phyloP scores from a whole-genome alignment of 352 stramenopile genomes.

The Phytophthora lateralis region DNA sequence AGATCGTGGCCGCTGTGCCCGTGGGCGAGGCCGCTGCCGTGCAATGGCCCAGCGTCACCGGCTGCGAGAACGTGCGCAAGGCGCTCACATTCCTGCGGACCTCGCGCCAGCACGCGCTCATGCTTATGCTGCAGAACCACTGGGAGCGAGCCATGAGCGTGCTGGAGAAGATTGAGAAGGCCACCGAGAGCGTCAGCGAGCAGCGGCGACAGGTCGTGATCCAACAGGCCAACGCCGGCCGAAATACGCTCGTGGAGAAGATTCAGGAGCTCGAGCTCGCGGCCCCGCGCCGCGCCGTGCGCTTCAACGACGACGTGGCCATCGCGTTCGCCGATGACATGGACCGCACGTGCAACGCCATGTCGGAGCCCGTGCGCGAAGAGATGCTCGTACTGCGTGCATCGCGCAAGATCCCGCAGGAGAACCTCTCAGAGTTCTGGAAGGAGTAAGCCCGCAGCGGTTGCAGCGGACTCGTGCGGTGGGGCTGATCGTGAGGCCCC shows the following conservation, averaged over 20 bases:
- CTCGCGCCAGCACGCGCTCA: conserved; percentile 71
- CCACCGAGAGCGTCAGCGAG: conserved; percentile 65
- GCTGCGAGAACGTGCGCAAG: conserved; percentile 69
- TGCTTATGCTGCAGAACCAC: conserved; percentile 81
- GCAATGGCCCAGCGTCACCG: conserved; percentile 51
- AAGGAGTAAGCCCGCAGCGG: conserved; percentile 32
- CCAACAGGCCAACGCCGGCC: conserved; percentile 55
- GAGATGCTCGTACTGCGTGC: conserved; percentile 84
- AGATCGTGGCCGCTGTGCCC: conserved; percentile 6
- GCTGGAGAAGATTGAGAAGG: conserved; percentile 77
- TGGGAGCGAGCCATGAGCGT: conserved; percentile 76
- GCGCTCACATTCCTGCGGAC: conserved; percentile 69
- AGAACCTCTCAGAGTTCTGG: conserved; percentile 86
- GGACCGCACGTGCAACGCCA: conserved; percentile 54
- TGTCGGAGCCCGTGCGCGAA: conserved; percentile 61
- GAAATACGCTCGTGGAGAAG: conserved; percentile 36
- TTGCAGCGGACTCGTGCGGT: conserved; percentile 8
- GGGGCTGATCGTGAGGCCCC: conserved; percentile 25
- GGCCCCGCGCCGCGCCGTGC: conserved; percentile 39
- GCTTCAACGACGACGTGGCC: conserved; percentile 62
- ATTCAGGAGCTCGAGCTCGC: conserved; percentile 41
- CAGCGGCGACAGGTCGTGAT: conserved; percentile 74
- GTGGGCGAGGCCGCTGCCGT: conserved; percentile 1
- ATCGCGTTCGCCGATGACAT: conserved; percentile 66
- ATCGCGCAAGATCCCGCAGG: conserved; percentile 65